phyloP scores from a whole-genome alignment of 2,329 filamentous ascomycete species.

The Graphiopsis chlorocephala region DNA sequence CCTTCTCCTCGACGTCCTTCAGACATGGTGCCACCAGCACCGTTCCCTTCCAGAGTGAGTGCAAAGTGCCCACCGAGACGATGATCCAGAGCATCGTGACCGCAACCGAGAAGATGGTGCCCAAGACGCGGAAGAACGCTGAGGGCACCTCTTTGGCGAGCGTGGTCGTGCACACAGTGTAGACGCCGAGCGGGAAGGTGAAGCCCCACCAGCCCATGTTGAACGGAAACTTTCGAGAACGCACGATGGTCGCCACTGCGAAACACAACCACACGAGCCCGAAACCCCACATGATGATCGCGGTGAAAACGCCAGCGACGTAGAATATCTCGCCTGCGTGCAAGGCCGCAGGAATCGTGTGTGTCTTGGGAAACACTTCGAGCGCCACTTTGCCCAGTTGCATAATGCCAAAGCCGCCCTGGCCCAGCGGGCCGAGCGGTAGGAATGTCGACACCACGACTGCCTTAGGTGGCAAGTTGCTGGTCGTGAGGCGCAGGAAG shows the following conservation, averaged over 20 bases:
- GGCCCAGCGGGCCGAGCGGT: conserved; percentile 64
- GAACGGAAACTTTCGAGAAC: conserved; percentile 51
- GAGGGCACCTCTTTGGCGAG: conserved; percentile 53
- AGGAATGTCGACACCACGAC: conserved; percentile 67
- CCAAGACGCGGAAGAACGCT: conserved; percentile 54
- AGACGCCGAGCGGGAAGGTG: conserved; percentile 59
- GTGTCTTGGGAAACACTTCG: conserved; percentile 38
- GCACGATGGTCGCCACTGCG: conserved; percentile 49
- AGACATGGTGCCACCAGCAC: conserved; percentile 55
- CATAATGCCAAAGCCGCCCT: conserved; percentile 56
- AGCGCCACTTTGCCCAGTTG: conserved; percentile 46
- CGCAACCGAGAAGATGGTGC: conserved; percentile 51
- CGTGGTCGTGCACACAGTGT: conserved; percentile 47
- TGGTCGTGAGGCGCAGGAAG: conserved; percentile 64
- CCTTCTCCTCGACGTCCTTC: conserved; percentile 13
- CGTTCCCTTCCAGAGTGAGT: conserved; percentile 45
- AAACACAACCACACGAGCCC: conserved; percentile 54
- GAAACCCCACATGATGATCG: conserved; percentile 56
- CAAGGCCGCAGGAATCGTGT: conserved; percentile 36
- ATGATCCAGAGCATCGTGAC: conserved; percentile 57
- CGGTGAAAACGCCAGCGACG: conserved; percentile 52
- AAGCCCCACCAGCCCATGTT: conserved; percentile 65
- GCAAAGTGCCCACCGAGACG: conserved; percentile 48
- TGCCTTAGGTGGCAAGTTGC: conserved; percentile 64
- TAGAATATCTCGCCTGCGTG: conserved; percentile 56